phyloP scores from a whole-genome alignment of 331 rosid species.

The Cydonia oblonga region DNA sequence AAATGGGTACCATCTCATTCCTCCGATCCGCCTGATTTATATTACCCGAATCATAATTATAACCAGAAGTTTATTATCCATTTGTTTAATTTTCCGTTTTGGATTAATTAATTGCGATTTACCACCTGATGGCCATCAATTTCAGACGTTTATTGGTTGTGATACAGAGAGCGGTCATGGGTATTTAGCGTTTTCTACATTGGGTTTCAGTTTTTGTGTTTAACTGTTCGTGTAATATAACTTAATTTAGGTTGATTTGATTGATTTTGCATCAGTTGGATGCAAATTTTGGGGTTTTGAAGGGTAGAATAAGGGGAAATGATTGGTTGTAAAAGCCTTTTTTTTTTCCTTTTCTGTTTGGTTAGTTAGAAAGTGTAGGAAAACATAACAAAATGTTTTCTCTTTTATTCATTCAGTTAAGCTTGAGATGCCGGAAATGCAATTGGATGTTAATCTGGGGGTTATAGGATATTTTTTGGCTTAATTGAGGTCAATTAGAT shows the following conservation, averaged over 20 bases:
- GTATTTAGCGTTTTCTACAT: conserved; percentile 11
- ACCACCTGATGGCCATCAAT: conserved; percentile 14
- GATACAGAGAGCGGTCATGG: background rate
- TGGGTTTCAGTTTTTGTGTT: conserved; percentile 23
- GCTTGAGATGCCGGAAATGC: conserved; percentile 3
- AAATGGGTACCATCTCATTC: conserved; percentile 43
- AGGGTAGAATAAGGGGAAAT: conserved; percentile 1
- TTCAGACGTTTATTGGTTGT: conserved; percentile 5
- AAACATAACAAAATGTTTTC: background rate
- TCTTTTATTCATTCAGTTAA: background rate
- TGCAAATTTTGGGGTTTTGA: conserved; percentile 10
- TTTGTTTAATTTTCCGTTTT: conserved; percentile 7
- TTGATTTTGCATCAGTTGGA: conserved; percentile 18
- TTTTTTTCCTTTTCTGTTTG: background rate
- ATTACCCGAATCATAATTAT: background rate
- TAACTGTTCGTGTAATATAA: background rate
- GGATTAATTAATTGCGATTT: background rate
- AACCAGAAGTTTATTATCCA: background rate
- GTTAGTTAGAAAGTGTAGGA: background rate
- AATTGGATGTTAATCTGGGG: background rate
- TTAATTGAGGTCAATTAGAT: background rate
- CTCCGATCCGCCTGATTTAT: conserved; percentile 23
- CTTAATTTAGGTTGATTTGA: background rate
- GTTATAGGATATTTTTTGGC: background rate
- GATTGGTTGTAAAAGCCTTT: conserved; percentile 6